Evolutionary conservation across 2,329 filamentous ascomycete genomes (phyloP), one percentile per base, ranked within the genome.

Genomic region (Calonectria hawksworthii): DNA sequence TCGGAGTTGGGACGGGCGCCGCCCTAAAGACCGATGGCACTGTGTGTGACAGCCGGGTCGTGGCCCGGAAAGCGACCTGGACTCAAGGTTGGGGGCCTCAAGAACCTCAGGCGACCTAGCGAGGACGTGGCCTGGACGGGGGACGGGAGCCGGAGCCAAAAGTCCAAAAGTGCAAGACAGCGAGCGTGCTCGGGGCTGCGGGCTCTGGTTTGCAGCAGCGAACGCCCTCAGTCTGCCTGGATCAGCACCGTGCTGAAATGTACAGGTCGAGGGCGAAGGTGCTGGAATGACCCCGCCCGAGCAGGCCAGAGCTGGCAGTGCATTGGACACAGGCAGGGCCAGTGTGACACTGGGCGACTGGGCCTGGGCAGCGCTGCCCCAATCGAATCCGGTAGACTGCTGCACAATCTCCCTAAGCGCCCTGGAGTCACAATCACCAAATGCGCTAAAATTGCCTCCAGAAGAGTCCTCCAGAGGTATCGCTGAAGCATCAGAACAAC

Each of bases 211-310:
- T 67, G 44, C 44, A 38, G 32, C 63, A 23, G 41, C 44, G 44
- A 23, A n/a, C n/a, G n/a, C n/a, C 23, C 18, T 47, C 41, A 18
- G 34, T n/a, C 47, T 59, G 65, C 44, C 54, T 54, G 70, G 44
- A 41, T 23, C 66, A 63, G 70, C 66, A 32, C 72, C 80, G 80
- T 81, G 78, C 80, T 81, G 79, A 81, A 75, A 81, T 81, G 68
- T 81, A 81, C 80, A 79, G 74, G 74, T 51, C 77, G 74, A 79
- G 78, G 75, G 80, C 68, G 80, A 80, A 81, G 79, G 79, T 78
- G 76, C 79, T 77, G 74, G 80, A 81, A 80, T 81, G 80, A 79
- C 80, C 78, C 80, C 80, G 79, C 79, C 77, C 74, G 63, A 72
- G 74, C 63, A 72, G 70, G 68, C 70, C 73, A 76, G 68, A 14